Conservation (phyloP, 106 monocot species). For the Apostasia ramifera region DNA sequence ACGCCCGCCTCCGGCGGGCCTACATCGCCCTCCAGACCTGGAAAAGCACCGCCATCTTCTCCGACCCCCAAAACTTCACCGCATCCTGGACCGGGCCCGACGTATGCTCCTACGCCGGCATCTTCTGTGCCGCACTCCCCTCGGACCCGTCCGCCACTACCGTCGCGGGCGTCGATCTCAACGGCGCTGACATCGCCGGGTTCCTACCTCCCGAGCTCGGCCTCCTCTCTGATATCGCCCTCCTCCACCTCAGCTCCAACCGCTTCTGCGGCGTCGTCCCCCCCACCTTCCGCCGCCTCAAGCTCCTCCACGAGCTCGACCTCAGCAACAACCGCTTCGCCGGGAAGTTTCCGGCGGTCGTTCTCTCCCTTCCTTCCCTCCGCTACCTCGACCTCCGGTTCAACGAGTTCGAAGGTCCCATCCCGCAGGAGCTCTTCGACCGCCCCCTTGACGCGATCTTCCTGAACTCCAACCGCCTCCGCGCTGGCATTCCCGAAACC, state of each 20-base stretch:
- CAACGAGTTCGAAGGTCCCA: slow-evolving; percentile 61
- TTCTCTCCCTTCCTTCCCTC: slow-evolving; percentile 31
- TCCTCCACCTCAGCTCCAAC: slow-evolving; percentile 72
- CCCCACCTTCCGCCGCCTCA: slow-evolving; percentile 16
- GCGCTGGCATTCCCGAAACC: slow-evolving; percentile 36
- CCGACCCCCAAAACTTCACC: slow-evolving; percentile 55
- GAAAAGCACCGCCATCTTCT: slow-evolving; percentile 57
- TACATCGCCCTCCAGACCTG: slow-evolving; percentile 47
- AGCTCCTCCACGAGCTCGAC: slow-evolving; percentile 57
- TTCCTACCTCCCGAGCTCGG: slow-evolving; percentile 41
- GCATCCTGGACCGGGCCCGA: slow-evolving; percentile 38
- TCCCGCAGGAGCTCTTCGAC: slow-evolving; percentile 47
- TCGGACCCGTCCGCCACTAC: slow-evolving; percentile 19
- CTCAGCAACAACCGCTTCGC: slow-evolving; percentile 66
- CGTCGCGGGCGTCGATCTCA: slow-evolving; percentile 61
- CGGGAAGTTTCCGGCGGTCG: slow-evolving; percentile 32
- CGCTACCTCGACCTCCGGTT: slow-evolving; percentile 46
- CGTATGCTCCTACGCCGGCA: slow-evolving; percentile 48
- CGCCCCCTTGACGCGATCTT: slow-evolving; percentile 62
- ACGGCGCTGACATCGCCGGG: slow-evolving; percentile 59
- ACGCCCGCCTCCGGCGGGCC: slow-evolving; percentile 23
- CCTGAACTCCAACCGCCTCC: slow-evolving; percentile 54
- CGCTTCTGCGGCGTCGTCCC: slow-evolving; percentile 61
- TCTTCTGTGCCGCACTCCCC: slow-evolving; percentile 32
- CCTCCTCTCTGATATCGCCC: slow-evolving; percentile 49